phyloP scores from a whole-genome alignment of 352 stramenopile species.

The Phytophthora nicotianae region DNA sequence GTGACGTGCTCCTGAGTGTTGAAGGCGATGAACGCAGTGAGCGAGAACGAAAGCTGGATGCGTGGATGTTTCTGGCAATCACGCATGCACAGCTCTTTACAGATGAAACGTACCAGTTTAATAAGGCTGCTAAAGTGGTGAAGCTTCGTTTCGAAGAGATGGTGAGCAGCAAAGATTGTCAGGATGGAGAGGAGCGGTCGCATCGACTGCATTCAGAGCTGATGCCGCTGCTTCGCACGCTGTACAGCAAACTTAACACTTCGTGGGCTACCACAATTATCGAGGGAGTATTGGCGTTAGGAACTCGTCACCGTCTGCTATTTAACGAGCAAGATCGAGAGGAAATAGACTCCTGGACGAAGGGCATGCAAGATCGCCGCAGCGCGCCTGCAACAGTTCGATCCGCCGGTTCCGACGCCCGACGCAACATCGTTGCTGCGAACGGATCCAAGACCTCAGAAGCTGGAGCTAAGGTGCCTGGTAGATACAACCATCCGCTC shows the following conservation, averaged over 20 bases:
- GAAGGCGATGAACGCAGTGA: conserved; percentile 6
- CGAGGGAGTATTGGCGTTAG: conserved; percentile 58
- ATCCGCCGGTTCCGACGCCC: conserved; percentile 55
- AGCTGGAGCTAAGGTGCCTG: conserved; percentile 60
- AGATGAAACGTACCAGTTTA: conserved; percentile 85
- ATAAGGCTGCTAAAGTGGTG: conserved; percentile 66
- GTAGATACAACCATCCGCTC: conserved; percentile 72
- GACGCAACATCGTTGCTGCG: conserved; percentile 66
- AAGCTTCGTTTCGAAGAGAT: conserved; percentile 54
- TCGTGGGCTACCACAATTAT: conserved; percentile 69
- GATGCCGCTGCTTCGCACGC: conserved; percentile 68
- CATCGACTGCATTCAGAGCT: conserved; percentile 40
- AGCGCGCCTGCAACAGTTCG: conserved; percentile 38
- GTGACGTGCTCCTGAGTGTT: conserved; percentile 29
- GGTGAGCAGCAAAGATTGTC: conserved; percentile 14
- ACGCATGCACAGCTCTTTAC: conserved; percentile 76
- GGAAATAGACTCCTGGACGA: conserved; percentile 76
- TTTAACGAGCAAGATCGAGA: conserved; percentile 54
- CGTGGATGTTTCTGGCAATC: conserved; percentile 65
- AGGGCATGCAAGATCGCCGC: conserved; percentile 56
- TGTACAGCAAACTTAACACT: conserved; percentile 54
- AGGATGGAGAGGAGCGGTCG: conserved; percentile 8
- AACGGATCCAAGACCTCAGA: conserved; percentile 51
- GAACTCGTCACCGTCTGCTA: conserved; percentile 55
- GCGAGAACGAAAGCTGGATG: conserved; percentile 28